Conservation (phyloP, 1,284 basidiomycete genomes). For the Leccinum variabile region DNA sequence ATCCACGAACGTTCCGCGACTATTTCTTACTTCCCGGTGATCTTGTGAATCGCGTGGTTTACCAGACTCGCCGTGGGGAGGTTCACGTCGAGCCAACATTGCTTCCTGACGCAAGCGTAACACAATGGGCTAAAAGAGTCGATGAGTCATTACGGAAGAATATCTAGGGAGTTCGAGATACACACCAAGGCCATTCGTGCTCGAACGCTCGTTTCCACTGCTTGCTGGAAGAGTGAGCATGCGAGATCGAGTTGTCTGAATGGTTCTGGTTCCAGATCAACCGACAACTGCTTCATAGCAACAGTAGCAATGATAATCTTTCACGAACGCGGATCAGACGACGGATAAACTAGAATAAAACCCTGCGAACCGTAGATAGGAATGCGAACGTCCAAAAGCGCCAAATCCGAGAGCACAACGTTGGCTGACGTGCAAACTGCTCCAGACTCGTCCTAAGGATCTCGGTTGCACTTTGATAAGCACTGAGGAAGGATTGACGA, state of each 20-base stretch:
- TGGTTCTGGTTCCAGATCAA: slow-evolving; percentile 42
- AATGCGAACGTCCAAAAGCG: slow-evolving; percentile 51
- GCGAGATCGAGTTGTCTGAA: slow-evolving; percentile 43
- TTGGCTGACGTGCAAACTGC: slow-evolving; percentile 42
- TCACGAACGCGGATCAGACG: slow-evolving; percentile 3
- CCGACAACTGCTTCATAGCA: slow-evolving; percentile 40
- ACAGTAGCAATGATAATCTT: slow-evolving; percentile 48
- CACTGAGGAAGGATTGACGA: slow-evolving; percentile 43
- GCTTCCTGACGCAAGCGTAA: slow-evolving; percentile 10
- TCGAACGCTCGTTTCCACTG: slow-evolving; percentile 42
- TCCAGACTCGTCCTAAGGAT: slow-evolving; percentile 39
- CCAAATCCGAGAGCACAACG: slow-evolving; percentile 46
- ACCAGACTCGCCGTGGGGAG: not conserved
- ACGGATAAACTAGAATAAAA: not conserved
- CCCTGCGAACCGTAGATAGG: slow-evolving; percentile 42
- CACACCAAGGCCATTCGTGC: slow-evolving; percentile 29
- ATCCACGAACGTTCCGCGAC: slow-evolving; percentile 22
- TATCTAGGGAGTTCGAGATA: not conserved
- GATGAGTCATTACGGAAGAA: not conserved
- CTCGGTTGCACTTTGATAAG: slow-evolving; percentile 45
- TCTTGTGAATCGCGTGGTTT: slow-evolving; percentile 13
- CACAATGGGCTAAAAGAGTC: slow-evolving; percentile 11
- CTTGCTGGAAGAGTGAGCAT: slow-evolving; percentile 41
- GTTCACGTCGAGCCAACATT: not conserved
- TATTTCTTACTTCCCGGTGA: slow-evolving; percentile 25